A percentile compares a stretch with the other conserved stretches of the same genome.
Evolutionary conservation across 192 early-diverging fungal species (phyloP).

Genomic region (Lobosporangium transversale): DNA sequence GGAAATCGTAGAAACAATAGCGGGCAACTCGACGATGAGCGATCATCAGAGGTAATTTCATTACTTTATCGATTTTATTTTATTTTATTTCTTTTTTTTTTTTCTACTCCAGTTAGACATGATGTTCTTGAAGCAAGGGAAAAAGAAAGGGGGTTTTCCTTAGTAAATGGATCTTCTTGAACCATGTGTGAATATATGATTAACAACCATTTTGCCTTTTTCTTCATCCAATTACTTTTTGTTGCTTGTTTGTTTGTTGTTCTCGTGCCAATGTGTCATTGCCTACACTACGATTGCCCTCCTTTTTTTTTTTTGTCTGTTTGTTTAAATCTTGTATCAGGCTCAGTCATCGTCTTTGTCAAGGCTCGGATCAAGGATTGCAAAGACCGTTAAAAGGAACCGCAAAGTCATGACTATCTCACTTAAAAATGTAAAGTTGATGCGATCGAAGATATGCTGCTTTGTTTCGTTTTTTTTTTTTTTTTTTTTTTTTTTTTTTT

Average conservation of each 20-base stretch:
- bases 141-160: too few species aligned
- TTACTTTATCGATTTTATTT: too few species aligned
- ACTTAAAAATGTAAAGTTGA: slow-evolving; percentile 62
- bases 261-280: too few species aligned
- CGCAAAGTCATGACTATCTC: slow-evolving; percentile 68
- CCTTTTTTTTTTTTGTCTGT: neutral
- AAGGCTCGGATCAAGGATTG: slow-evolving; percentile 50
- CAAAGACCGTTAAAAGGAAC: slow-evolving; percentile 55
- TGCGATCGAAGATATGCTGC: too few species aligned
- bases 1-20: too few species aligned
- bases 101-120: too few species aligned
- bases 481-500: too few species aligned
- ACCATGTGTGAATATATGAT: neutral
- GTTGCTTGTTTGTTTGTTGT: neutral
- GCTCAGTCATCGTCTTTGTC: slow-evolving; percentile 42
- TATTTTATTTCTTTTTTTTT: neutral
- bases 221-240: neutral
- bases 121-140: too few species aligned
- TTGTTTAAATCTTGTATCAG: slow-evolving; percentile 1
- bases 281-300: neutral
- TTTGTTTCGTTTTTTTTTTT: too few species aligned
- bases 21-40: slow-evolving; percentile 3
- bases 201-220: neutral
- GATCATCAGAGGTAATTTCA: slow-evolving; percentile 38
- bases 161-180: too few species aligned